A percentile compares a stretch with the other conserved stretches of the same genome.
phyloP scores from a whole-genome alignment of 1,284 basidiomycete genomes.

The Kalmanozyma brasiliensis region DNA sequence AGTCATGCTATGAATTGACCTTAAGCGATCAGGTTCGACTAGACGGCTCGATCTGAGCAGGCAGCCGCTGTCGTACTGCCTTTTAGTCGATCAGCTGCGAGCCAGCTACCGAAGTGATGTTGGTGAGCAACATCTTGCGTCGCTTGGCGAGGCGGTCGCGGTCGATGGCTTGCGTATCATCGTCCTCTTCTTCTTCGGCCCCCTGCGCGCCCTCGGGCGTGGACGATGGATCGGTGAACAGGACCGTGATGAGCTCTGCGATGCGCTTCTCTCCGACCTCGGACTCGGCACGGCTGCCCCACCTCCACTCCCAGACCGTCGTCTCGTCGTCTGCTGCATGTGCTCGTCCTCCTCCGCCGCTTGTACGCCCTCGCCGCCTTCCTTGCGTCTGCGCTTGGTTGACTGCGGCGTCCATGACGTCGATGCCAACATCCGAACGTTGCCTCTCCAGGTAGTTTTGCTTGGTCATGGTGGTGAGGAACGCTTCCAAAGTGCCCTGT shows the following conservation, averaged over 20 bases:
- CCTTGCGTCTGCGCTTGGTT: constrained; percentile 22
- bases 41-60: too few species aligned
- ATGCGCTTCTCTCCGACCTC: constrained; percentile 65
- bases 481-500: constrained; percentile 50
- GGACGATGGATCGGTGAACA: constrained; percentile 47
- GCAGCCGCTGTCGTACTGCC: too few species aligned
- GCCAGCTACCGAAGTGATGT: constrained; percentile 46
- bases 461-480: constrained; percentile 44
- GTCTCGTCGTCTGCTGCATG: constrained; percentile 40
- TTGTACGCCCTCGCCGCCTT: constrained; percentile 21
- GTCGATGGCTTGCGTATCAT: constrained; percentile 27
- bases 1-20: too few species aligned
- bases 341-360: constrained; percentile 12
- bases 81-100: constrained; percentile 37
- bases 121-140: constrained; percentile 31
- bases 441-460: constrained; percentile 64
- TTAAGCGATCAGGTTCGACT: too few species aligned
- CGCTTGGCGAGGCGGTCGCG: constrained; percentile 24
- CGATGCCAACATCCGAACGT: constrained; percentile 27
- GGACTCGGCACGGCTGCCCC: constrained; percentile 65
- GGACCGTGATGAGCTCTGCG: constrained; percentile 55
- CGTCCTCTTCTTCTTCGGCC: constrained; percentile 29
- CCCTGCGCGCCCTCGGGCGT: constrained; percentile 16
- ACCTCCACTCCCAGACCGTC: constrained; percentile 62
- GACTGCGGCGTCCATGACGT: constrained; percentile 26